phyloP scores from a whole-genome alignment of 352 stramenopile species.

The Pythium chondricola region DNA sequence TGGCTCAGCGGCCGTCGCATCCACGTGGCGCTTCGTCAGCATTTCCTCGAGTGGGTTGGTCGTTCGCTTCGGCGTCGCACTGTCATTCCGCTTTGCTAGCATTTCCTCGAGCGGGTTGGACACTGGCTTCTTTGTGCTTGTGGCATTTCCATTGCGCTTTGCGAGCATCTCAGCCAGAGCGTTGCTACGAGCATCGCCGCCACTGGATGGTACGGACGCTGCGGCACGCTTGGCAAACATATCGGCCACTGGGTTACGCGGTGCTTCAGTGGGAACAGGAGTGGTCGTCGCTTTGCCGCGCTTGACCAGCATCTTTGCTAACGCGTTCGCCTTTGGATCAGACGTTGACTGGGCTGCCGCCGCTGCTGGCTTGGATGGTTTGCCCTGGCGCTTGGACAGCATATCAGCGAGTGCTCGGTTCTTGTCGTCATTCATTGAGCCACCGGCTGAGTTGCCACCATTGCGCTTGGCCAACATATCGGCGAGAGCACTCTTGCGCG shows the following conservation, averaged over 20 bases:
- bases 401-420: conserved; percentile 8
- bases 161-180: conserved; percentile 16
- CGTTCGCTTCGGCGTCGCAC: not conserved
- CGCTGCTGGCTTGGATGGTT: not conserved
- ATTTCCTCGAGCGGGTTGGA: too few relatives aligned
- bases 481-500: conserved; percentile 17
- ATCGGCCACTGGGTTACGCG: conserved; percentile 29
- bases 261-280: not conserved
- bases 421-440: conserved; percentile 3
- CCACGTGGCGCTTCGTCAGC: conserved; percentile 16
- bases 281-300: conserved; percentile 19
- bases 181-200: not conserved
- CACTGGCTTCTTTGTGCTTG: too few relatives aligned
- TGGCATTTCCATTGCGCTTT: conserved; percentile 10
- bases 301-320: conserved; percentile 28
- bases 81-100: too few relatives aligned
- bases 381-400: conserved; percentile 1
- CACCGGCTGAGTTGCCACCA: too few relatives aligned
- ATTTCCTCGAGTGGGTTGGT: conserved; percentile 20
- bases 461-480: conserved; percentile 23
- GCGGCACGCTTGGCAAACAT: conserved; percentile 9
- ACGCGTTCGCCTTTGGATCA: conserved; percentile 8
- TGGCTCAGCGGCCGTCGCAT: conserved; percentile 6
- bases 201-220: not conserved
- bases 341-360: conserved; percentile 3